phyloP scores from a whole-genome alignment of 2,329 filamentous ascomycete genomes.

The Phialemonium atrogriseum region DNA sequence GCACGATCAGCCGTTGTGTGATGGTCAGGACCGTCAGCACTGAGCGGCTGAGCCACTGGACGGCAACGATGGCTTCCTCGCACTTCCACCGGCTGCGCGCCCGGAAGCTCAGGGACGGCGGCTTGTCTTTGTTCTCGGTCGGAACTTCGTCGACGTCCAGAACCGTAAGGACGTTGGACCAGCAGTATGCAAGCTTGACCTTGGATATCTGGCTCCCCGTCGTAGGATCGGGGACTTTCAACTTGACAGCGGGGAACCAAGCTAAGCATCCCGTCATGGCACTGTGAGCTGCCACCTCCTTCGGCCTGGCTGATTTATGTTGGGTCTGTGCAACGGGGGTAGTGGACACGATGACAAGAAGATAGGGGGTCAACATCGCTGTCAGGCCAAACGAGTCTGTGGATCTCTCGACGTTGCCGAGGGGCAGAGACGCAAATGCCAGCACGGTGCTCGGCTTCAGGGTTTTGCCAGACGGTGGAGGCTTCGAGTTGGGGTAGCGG shows the following conservation, averaged over 20 bases:
- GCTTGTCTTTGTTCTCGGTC: constrained; percentile 64
- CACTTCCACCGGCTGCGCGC: constrained; percentile 84
- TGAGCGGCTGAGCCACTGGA: constrained; percentile 93
- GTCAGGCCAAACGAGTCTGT: constrained; percentile 86
- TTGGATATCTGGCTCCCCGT: constrained; percentile 63
- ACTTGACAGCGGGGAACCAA: constrained; percentile 93
- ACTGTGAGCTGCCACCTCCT: constrained; percentile 82
- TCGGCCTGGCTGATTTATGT: constrained; percentile 84
- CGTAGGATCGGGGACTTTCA: constrained; percentile 66
- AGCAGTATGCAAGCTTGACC: constrained; percentile 91
- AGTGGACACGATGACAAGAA: constrained; percentile 94
- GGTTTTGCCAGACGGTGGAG: constrained; percentile 49
- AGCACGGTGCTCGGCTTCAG: constrained; percentile 92
- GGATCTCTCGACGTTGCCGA: constrained; percentile 87
- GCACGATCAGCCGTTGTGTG: constrained; percentile 82
- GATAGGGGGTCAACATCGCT: constrained; percentile 89
- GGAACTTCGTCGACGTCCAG: constrained; percentile 75
- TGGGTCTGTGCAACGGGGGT: constrained; percentile 95
- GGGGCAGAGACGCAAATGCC: constrained; percentile 79
- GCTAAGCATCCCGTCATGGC: constrained; percentile 89
- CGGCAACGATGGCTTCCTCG: constrained; percentile 89
- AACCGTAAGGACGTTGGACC: constrained; percentile 95
- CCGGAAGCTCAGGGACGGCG: constrained; percentile 69
- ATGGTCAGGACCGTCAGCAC: constrained; percentile 89
- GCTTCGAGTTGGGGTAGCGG: constrained; percentile 69